Percentiles rank a stretch among this genome's conserved stretches.
Evolutionary conservation across 2,329 filamentous ascomycete genomes (phyloP).

Genomic region (Cordyceps fumosorosea): DNA sequence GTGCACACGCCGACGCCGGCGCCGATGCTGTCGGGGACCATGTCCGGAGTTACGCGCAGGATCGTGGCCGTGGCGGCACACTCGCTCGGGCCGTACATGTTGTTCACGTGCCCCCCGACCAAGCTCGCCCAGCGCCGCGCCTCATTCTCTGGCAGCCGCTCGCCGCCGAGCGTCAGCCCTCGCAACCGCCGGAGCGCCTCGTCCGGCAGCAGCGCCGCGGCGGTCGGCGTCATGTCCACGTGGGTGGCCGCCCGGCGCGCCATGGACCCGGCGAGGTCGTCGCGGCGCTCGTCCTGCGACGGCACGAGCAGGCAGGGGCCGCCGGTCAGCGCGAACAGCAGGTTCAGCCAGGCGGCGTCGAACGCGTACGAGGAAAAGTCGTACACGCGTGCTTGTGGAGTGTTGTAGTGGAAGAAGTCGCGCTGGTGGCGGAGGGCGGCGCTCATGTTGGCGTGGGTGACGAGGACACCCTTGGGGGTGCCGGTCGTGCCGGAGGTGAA

Average conservation of each 20-base stretch:
- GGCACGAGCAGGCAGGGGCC: conserved; percentile 13
- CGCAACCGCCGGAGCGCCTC: background rate
- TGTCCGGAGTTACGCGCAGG: background rate
- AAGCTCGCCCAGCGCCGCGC: background rate
- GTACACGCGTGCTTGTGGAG: background rate
- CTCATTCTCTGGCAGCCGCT: background rate
- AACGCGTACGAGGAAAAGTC: conserved; percentile 14
- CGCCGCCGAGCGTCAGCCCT: background rate
- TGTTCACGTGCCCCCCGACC: background rate
- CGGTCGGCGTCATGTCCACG: conserved; percentile 4
- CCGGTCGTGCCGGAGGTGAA: conserved; percentile 49
- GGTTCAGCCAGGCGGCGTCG: conserved; percentile 10
- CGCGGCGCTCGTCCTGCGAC: conserved; percentile 11
- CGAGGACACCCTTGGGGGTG: conserved; percentile 43
- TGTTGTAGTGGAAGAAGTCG: background rate
- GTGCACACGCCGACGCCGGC: background rate
- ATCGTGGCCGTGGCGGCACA: background rate
- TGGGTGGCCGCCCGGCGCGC: conserved; percentile 10
- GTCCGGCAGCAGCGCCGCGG: background rate
- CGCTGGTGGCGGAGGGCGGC: conserved; percentile 13
- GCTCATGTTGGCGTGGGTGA: conserved; percentile 18
- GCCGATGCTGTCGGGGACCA: conserved; percentile 11
- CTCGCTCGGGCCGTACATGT: conserved; percentile 9
- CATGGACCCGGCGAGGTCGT: conserved; percentile 11
- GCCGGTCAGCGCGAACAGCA: conserved; percentile 1